Percentiles rank a stretch among this genome's conserved stretches.
Evolutionary conservation across 495 filamentous ascomycete species (phyloP).

Genomic region (Cryomyces minteri): DNA sequence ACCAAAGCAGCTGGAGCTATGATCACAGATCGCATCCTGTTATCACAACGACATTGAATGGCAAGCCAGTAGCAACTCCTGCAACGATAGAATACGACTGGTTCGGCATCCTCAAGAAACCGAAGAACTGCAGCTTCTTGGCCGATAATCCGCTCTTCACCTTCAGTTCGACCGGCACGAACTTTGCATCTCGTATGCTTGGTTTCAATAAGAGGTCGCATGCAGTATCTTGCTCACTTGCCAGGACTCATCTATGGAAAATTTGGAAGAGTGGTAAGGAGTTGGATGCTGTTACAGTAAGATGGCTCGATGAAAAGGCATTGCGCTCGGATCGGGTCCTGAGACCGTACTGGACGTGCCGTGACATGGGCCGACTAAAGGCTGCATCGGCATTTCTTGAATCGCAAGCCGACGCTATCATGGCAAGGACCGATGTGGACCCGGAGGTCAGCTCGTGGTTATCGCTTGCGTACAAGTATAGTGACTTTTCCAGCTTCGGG

Average conservation of each 20-base stretch:
- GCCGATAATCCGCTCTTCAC: slow-evolving; percentile 38
- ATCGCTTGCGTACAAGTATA: slow-evolving; percentile 40
- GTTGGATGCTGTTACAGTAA: slow-evolving; percentile 40
- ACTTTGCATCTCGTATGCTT: slow-evolving; percentile 26
- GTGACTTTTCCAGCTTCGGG: slow-evolving; percentile 45
- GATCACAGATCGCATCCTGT: slow-evolving; percentile 45
- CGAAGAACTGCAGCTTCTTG: slow-evolving; percentile 31
- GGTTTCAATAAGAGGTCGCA: slow-evolving; percentile 29
- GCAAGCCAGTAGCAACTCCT: slow-evolving; percentile 33
- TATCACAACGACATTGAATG: slow-evolving; percentile 39
- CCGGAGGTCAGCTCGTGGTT: slow-evolving; percentile 39
- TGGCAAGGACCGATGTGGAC: slow-evolving; percentile 42
- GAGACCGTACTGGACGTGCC: slow-evolving; percentile 35
- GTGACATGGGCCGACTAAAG: slow-evolving; percentile 33
- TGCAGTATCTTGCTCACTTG: slow-evolving; percentile 36
- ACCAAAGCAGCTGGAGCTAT: slow-evolving; percentile 36
- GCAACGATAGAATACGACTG: slow-evolving; percentile 39
- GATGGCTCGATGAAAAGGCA: slow-evolving; percentile 44
- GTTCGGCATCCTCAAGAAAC: slow-evolving; percentile 35
- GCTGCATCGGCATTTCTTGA: slow-evolving; percentile 37
- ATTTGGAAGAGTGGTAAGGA: slow-evolving; percentile 40
- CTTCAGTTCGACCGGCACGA: slow-evolving; percentile 29
- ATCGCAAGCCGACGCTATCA: slow-evolving; percentile 35
- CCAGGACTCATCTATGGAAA: slow-evolving; percentile 44
- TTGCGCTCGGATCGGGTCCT: slow-evolving; percentile 36